phyloP scores from a whole-genome alignment of 2,329 filamentous ascomycete species.

The Didymella exigua region DNA sequence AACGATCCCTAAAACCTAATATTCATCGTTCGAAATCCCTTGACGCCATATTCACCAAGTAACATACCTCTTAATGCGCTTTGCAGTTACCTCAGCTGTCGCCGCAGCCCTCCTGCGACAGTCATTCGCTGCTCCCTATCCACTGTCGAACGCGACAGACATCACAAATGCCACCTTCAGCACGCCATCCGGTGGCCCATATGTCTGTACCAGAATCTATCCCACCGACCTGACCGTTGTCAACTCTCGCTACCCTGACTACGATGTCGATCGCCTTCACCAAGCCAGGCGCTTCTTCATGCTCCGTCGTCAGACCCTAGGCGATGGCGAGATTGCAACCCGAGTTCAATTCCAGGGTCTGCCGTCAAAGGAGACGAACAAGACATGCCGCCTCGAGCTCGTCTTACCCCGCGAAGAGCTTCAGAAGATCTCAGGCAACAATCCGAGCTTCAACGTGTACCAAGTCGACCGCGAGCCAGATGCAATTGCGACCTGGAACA shows the following conservation, averaged over 20 bases:
- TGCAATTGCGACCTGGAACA: conserved; percentile 28
- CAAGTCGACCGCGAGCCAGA: conserved; percentile 26
- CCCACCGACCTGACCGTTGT: conserved; percentile 31
- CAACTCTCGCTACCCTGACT: conserved; percentile 37
- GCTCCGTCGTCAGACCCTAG: conserved; percentile 30
- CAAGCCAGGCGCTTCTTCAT: conserved; percentile 33
- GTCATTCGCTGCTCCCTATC: conserved; percentile 18
- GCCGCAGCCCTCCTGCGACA: conserved; percentile 13
- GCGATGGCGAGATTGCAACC: conserved; percentile 31
- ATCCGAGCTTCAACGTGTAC: conserved; percentile 35
- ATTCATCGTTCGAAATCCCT: not conserved
- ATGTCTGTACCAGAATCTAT: conserved; percentile 30
- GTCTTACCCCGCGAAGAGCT: conserved; percentile 22
- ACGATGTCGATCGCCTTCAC: conserved; percentile 26
- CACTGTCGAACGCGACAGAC: conserved; percentile 17
- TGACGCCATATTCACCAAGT: too few species aligned
- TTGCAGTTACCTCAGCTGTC: not conserved
- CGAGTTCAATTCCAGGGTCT: conserved; percentile 31
- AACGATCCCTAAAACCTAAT: not conserved
- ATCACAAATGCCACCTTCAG: conserved; percentile 7
- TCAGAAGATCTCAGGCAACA: conserved; percentile 24
- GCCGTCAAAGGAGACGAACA: conserved; percentile 14
- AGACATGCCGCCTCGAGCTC: conserved; percentile 37
- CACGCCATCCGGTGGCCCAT: conserved; percentile 2
- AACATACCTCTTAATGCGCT: not conserved